Conservation (phyloP, 2,329 filamentous ascomycete species). For the Hansfordia pulvinata region DNA sequence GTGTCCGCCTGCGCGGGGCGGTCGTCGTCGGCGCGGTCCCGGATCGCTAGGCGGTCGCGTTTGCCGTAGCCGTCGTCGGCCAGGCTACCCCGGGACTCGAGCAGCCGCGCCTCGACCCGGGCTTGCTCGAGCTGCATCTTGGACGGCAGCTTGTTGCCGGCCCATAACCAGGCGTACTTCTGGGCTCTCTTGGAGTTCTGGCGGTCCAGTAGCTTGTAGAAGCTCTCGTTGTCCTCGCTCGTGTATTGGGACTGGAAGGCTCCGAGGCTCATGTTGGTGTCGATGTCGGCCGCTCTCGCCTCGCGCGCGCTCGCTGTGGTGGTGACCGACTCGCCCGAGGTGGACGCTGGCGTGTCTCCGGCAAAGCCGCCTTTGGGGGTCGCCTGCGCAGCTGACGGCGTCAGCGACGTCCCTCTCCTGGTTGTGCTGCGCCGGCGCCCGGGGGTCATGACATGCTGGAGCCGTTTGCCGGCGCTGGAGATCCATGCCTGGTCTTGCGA, state of each 20-base stretch:
- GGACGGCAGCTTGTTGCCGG: conserved; percentile 73
- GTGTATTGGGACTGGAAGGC: conserved; percentile 90
- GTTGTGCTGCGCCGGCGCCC: conserved; percentile 25
- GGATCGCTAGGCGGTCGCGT: conserved; percentile 46
- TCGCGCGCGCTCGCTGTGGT: conserved; percentile 16
- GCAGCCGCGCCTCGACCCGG: conserved; percentile 40
- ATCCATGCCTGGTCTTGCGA: conserved; percentile 83
- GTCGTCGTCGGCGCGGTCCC: conserved; percentile 52
- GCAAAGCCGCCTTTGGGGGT: conserved; percentile 53
- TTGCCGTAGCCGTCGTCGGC: conserved; percentile 43
- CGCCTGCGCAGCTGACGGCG: conserved; percentile 30
- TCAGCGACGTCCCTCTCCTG: conserved; percentile 18
- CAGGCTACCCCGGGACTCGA: conserved; percentile 28
- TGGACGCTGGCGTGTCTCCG: conserved; percentile 61
- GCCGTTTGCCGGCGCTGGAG: conserved; percentile 56
- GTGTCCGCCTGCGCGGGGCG: conserved; percentile 65
- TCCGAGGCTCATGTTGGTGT: conserved; percentile 68
- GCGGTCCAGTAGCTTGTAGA: conserved; percentile 81
- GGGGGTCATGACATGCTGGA: conserved; percentile 73
- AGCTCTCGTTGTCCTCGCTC: conserved; percentile 95
- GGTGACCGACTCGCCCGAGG: conserved; percentile 25
- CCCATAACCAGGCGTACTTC: conserved; percentile 83
- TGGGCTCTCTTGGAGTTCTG: conserved; percentile 76
- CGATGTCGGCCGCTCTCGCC: conserved; percentile 36
- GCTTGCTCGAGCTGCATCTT: conserved; percentile 63